Base-by-base conservation (phyloP, 768 basidiomycete genomes). In the Coprinopsis sp. region DNA sequence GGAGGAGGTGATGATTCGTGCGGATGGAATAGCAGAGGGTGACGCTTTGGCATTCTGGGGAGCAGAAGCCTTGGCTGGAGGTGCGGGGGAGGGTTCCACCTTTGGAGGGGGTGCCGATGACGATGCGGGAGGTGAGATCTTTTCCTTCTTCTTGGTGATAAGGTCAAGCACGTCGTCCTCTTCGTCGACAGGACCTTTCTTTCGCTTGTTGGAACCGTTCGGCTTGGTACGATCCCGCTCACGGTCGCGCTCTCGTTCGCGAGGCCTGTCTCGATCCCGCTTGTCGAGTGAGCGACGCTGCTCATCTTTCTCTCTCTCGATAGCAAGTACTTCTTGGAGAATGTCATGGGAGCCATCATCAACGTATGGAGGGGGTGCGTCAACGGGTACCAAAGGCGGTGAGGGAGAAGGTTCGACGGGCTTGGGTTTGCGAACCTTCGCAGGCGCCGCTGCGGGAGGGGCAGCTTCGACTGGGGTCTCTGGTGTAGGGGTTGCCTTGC, bases 261-360 rank as follows among this genome's bases (percentile, higher is more conserved):
- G 48, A 29, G 16, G 22, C 43, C 24, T 22, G 7, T 23, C 25
- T 72, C 28, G 44, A 18, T 46, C 45, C 10, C 45, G 45, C 36
- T 46, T 38, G 27, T 46, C 45, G 25, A 19, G 45, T 14, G 11
- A 12, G 2, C 43, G 43, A 12, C 43, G 28, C 19, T 14, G 21
- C 55, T 82, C 77, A 44, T 72, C 70, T 61, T 81, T 77, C 63
- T 82, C 79, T 44, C 77, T 71, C 59, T 90, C 87, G 31, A 89
- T 84, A 6, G 87, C 87, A 44, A 89, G 75, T 16, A 91, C 86
- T 60, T 90, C 87, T 59, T 88, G 84, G 2, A 88, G 66, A 31
- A 91, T 71, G 56, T 91, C 87, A 53, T 86, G 81, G 23, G 83
- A 85, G n/a, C 84, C 87, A 62, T 89, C 87, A 54, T 89, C 86